A percentile compares a stretch with the other conserved stretches of the same genome.
Evolutionary conservation across 2,329 filamentous ascomycete genomes (phyloP).

Genomic region (Drechslerella coelobrocha): DNA sequence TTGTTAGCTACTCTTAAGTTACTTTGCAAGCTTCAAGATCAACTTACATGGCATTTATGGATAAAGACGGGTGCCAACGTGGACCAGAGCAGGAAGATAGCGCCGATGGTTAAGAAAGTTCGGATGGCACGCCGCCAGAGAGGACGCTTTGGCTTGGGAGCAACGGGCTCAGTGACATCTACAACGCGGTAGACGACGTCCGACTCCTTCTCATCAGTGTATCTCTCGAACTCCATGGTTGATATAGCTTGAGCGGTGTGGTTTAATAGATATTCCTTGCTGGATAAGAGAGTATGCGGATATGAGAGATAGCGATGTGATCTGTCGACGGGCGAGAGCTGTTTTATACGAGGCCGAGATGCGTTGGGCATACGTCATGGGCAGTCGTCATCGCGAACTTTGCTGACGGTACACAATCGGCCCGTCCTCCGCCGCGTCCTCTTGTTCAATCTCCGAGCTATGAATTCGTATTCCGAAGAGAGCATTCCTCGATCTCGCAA

Average conservation of each 20-base stretch:
- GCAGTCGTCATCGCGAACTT: not conserved
- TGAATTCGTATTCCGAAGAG: not conserved
- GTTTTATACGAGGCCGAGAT: not conserved
- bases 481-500: too few relatives aligned
- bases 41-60: slow-evolving; percentile 32
- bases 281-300: not conserved
- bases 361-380: not conserved
- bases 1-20: too few relatives aligned
- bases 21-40: not conserved
- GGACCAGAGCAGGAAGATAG: slow-evolving; percentile 24
- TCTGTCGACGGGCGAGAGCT: not conserved
- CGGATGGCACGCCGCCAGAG: slow-evolving; percentile 33
- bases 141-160: slow-evolving; percentile 38
- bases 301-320: not conserved
- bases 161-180: slow-evolving; percentile 18
- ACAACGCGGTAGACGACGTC: slow-evolving; percentile 29
- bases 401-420: not conserved
- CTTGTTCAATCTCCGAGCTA: not conserved
- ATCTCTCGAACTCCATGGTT: slow-evolving; percentile 39
- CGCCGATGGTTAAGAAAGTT: slow-evolving; percentile 14
- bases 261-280: not conserved
- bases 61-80: slow-evolving; percentile 20
- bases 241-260: not conserved
- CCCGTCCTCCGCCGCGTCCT: not conserved
- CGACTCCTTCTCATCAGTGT: slow-evolving; percentile 40